phyloP scores from a whole-genome alignment of 257 asterid species.

The Penstemon newberryi region DNA sequence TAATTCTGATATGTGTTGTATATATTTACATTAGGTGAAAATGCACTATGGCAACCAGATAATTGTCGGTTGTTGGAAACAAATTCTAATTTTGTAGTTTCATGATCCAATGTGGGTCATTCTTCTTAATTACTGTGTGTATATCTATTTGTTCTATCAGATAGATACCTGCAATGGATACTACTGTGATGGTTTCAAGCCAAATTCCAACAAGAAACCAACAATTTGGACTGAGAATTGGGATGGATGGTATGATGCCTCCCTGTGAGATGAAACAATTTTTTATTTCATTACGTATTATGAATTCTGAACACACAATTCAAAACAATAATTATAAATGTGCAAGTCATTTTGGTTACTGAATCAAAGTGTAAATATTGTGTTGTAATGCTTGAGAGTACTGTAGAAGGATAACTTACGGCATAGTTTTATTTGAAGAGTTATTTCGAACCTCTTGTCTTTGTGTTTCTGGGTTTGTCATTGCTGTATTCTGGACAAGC shows the following conservation, averaged over 20 bases:
- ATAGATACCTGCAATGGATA: constrained; percentile 92
- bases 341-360: constrained; percentile 15
- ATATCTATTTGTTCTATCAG: constrained; percentile 43
- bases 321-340: background rate
- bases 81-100: background rate
- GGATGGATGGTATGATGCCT: constrained; percentile 83
- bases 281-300: constrained; percentile 2
- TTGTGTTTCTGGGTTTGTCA: background rate
- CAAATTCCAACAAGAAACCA: constrained; percentile 81
- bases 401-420: background rate
- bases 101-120: constrained; percentile 21
- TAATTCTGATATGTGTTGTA: constrained; percentile 9
- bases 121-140: constrained; percentile 20
- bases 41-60: constrained; percentile 17
- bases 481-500: background rate
- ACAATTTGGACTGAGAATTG: constrained; percentile 89
- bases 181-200: constrained; percentile 86
- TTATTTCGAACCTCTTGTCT: background rate
- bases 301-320: constrained; percentile 6
- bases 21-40: constrained; percentile 17
- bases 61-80: constrained; percentile 11
- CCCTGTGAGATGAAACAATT: constrained; percentile 19
- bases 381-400: background rate
- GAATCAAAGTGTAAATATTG: background rate
- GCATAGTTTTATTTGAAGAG: constrained; percentile 3